These are phyloP conservation scores for Neurospora sp. DNA, from an alignment of 495 filamentous ascomycete species.

Conservation along the genomic window DNA sequence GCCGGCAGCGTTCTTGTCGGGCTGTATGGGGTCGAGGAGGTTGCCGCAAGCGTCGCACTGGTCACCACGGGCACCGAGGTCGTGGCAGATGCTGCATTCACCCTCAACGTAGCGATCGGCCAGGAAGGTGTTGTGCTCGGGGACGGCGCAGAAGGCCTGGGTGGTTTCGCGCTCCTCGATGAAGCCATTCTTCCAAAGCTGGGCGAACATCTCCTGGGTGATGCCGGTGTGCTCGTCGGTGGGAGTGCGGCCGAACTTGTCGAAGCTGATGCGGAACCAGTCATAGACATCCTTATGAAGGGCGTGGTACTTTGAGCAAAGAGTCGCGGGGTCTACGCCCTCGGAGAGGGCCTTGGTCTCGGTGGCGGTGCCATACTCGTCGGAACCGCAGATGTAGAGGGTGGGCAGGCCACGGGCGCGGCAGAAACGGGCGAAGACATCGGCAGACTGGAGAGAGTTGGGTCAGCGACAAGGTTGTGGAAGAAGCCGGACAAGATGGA, in stretches of 20 bases:
- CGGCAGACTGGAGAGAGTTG: slow-evolving; percentile 18
- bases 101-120: slow-evolving; percentile 93
- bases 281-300: slow-evolving; percentile 79
- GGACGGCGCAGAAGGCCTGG: slow-evolving; percentile 71
- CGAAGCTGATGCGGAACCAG: slow-evolving; percentile 73
- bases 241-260: slow-evolving; percentile 75
- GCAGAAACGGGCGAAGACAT: slow-evolving; percentile 53
- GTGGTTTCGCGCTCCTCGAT: slow-evolving; percentile 62
- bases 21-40: slow-evolving; percentile 65
- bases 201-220: slow-evolving; percentile 72
- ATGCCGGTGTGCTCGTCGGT: slow-evolving; percentile 75
- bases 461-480: neutral
- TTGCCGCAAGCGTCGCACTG: slow-evolving; percentile 78
- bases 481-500: neutral
- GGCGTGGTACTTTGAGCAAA: slow-evolving; percentile 80
- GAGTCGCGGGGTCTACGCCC: slow-evolving; percentile 51
- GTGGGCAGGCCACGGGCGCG: slow-evolving; percentile 57
- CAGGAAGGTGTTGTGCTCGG: slow-evolving; percentile 67
- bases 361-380: slow-evolving; percentile 71
- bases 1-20: slow-evolving; percentile 10
- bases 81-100: slow-evolving; percentile 61
- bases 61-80: slow-evolving; percentile 66
- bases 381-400: slow-evolving; percentile 58
- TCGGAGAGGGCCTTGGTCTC: slow-evolving; percentile 68
- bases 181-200: slow-evolving; percentile 68